These are phyloP conservation scores for Abrus precatorius DNA, from an alignment of 306 rosid species.

Conservation along the genomic window DNA sequence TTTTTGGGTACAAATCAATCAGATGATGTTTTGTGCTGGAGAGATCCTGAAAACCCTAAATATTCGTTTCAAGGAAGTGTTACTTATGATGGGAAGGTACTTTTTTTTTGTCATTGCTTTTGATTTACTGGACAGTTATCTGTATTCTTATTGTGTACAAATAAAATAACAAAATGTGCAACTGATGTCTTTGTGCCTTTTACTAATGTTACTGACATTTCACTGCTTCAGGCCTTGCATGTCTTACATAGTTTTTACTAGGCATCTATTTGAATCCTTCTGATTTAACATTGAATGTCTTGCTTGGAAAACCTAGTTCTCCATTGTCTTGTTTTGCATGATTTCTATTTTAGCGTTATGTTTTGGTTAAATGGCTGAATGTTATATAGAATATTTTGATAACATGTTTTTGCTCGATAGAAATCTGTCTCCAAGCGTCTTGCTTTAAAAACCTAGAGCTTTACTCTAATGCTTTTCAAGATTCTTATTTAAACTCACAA, in stretches of 20 bases:
- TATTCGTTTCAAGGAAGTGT: constrained; percentile 65
- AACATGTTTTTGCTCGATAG: constrained; percentile 25
- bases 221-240: background rate
- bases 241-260: background rate
- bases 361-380: constrained; percentile 15
- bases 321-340: constrained; percentile 7
- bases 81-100: constrained; percentile 92
- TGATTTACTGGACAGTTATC: constrained; percentile 19
- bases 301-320: constrained; percentile 37
- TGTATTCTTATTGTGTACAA: constrained; percentile 18
- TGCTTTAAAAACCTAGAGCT: constrained; percentile 28
- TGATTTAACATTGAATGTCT: constrained; percentile 33
- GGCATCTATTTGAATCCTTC: background rate
- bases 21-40: constrained; percentile 90
- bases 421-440: background rate
- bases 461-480: constrained; percentile 12
- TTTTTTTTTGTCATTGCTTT: constrained; percentile 35
- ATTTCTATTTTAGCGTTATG: constrained; percentile 9
- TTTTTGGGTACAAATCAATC: constrained; percentile 87
- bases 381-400: constrained; percentile 17
- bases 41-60: constrained; percentile 83
- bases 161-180: constrained; percentile 27
- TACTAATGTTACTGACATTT: constrained; percentile 12
- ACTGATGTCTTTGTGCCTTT: constrained; percentile 29
- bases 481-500: constrained; percentile 10